Conservation (phyloP, 345 rosid genomes). For the Linum tenue region DNA sequence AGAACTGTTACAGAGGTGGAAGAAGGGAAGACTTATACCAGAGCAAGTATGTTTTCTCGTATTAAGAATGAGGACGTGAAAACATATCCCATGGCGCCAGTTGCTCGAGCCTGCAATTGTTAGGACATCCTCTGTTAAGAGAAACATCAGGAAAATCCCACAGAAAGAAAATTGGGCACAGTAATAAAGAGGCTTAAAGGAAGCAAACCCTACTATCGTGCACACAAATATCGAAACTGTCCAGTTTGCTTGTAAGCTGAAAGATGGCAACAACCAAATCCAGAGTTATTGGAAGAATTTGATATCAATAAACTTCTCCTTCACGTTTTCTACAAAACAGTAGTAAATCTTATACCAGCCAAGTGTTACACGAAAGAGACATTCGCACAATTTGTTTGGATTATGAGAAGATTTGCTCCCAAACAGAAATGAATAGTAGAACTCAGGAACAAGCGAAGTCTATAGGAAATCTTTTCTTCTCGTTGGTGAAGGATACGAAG, state of each 20-base stretch:
- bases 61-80: constrained; percentile 77
- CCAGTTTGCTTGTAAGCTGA: constrained; percentile 69
- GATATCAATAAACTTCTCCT: too few relatives aligned
- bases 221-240: constrained; percentile 62
- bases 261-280: constrained; percentile 3
- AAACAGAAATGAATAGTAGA: not conserved
- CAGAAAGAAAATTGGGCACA: constrained; percentile 8
- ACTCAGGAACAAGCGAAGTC: not conserved
- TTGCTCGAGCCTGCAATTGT: constrained; percentile 59
- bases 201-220: constrained; percentile 53
- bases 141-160: not conserved
- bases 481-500: not conserved
- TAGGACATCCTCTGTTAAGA: constrained; percentile 14
- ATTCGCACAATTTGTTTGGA: too few relatives aligned
- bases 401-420: too few relatives aligned
- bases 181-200: constrained; percentile 15
- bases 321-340: too few relatives aligned
- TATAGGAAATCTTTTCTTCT: not conserved
- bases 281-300: too few relatives aligned
- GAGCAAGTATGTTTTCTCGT: constrained; percentile 81
- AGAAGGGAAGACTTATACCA: constrained; percentile 35
- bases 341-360: too few relatives aligned
- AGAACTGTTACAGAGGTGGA: not conserved
- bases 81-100: constrained; percentile 76
- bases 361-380: too few relatives aligned